Evolutionary conservation across 2,329 filamentous ascomycete species (phyloP), one percentile per base, ranked within the genome.

Genomic region (Diaporthe eres): DNA sequence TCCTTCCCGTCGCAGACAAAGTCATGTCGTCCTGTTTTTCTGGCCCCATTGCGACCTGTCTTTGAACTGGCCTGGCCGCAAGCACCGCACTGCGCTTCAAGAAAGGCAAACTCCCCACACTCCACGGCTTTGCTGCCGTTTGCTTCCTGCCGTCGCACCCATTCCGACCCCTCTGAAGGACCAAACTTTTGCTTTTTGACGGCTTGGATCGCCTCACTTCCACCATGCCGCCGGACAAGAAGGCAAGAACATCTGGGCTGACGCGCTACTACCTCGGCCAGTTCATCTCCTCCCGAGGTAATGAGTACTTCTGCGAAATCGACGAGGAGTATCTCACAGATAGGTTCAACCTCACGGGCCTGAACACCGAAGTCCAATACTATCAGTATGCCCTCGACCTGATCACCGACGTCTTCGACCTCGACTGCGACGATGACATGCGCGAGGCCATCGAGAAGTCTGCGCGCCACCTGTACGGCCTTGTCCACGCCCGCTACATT

Each of bases 251-350:
- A 51, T 68, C 63, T 31, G 53, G 53, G 44, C 74, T 77, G 42
- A 77, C 76, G 34, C 31, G 58, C n/a, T 57, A 42, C n/a, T 70
- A 71, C 47, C 15, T 44, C 34, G 34, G 60, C 61, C 74, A 99
- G 97, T 99, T 99, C 85, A 98, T 98, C 81, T 98, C 96, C 6
- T 98, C 96, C 8, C 92, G 97, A 74, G 97, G 97, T 79, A 98
- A 99, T 86, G 97, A 99, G 84, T 99, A 99, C 86, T 99, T 98
- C 82, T 99, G 97, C 90, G 97, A 99, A 84, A 98, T 99, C 81
- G 97, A 99, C 85, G 97, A 99, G 85, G 97, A 99, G 82, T 99
- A 99, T 85, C 90, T 99, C 63, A 98, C 96, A 71, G 97, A 99
- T 85, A 93, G 97, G 70, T 99, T 99, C 90, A 99, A 99, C 86